These are phyloP conservation scores for Pseudogymnoascus sp. DNA, from an alignment of 2,329 filamentous ascomycete species.

Conservation along the genomic window DNA sequence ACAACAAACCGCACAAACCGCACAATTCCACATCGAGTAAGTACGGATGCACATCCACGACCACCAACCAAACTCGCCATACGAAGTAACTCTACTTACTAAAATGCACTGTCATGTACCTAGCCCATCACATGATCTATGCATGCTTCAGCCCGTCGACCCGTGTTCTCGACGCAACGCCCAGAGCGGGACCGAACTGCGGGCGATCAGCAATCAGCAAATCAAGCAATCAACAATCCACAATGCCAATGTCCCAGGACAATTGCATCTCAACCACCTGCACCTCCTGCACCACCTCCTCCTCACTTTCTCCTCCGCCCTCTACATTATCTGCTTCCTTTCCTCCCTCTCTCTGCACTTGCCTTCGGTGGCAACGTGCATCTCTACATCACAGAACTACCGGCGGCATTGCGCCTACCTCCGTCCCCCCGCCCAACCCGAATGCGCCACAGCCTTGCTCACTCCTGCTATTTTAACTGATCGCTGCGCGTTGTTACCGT, in stretches of 20 bases:
- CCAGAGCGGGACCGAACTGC: neutral
- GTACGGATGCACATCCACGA: neutral
- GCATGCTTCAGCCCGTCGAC: neutral
- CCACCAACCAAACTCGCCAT: neutral
- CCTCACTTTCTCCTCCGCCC: neutral
- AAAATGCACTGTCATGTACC: neutral
- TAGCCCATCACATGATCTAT: constrained; percentile 1
- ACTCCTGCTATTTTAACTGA: constrained; percentile 4
- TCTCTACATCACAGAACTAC: neutral
- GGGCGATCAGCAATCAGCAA: neutral
- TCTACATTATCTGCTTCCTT: neutral
- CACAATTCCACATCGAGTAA: neutral
- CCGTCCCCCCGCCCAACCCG: neutral
- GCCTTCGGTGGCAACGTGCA: constrained; percentile 3
- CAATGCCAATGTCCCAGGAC: neutral
- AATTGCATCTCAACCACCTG: neutral
- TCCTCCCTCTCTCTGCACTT: neutral
- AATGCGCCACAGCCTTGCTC: neutral
- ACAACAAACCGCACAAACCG: too few species aligned
- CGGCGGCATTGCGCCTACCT: neutral
- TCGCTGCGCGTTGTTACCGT: neutral
- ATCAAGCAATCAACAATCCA: neutral
- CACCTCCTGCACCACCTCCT: neutral
- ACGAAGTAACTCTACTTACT: neutral
- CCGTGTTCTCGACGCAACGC: neutral